Base-by-base conservation (phyloP, 208 protist species). In the Acanthamoeba pearcei region DNA sequence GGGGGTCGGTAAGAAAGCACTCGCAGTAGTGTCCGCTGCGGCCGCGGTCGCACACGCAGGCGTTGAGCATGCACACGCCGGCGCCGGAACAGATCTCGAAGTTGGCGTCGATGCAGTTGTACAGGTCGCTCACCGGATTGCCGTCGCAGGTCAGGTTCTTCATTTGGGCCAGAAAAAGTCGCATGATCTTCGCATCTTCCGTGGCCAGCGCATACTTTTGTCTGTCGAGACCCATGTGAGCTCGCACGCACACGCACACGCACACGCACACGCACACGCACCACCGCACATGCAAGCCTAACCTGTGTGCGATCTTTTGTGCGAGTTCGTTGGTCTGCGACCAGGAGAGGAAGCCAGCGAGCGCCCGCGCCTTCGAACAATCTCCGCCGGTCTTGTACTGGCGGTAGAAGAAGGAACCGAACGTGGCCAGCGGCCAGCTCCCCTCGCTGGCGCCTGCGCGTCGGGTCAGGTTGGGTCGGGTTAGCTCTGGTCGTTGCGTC, bases 331-430 rank as follows among this genome's bases (percentile, higher is more conserved):
- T 42, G 38, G 76, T 85, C 42, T 57, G 76, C 15, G 13, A 57
- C 76, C 76, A 85, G 22, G 15, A 38, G 46, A 85, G n/a, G 46
- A 85, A 85, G 42, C 70, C 85, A 17, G 62, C 46, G 9, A 91
- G 55, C 12, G 53, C 62, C 6, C 9, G 13, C 6, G 85, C 85
- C 46, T 91, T 62, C n/a, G 32, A 22, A 53, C 85, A 91, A 5
- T 91, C 85, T 8, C 9, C 42, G 29, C 68, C 42, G 24, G 29
- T 70, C 60, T 13, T 42, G 15, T 9, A 46, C 17, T 42, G 38
- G 38, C 35, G 62, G 46, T 74, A 91, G 53, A 91, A 10, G 27
- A 72, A 64, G 12, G 53, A 91, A 51, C 53, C 85, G 13, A 74
- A 91, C 12, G 55, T 46, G 5, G 60, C 29, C 29, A 91, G 2